Evolutionary conservation across 1,284 basidiomycete genomes (phyloP), one percentile per base, ranked within the genome.

Genomic region (Leccinum olivaceoglutinosum): DNA sequence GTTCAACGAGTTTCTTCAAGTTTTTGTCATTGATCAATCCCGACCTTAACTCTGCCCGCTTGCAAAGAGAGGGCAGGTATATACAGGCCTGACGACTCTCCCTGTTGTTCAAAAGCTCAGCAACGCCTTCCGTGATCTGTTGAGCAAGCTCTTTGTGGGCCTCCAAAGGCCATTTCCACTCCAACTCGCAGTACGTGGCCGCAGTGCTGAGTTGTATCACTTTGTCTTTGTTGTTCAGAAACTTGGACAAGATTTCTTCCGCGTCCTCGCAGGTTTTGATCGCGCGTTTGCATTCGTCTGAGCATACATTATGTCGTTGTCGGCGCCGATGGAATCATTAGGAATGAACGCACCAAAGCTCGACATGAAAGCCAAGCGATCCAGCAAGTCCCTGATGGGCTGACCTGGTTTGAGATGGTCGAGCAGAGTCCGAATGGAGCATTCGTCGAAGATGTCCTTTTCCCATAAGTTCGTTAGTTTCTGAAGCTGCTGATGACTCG

Each of bases 281-380:
- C 1, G 62, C 59, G 0, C 49, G 16, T 38, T 72, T 71, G 41
- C 69, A 65, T 2, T 46, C 53, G 18, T 68, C 69, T 73, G n/a
- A 34, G 12, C 2, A 36, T 4, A 7, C 25, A 18, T 21, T 6
- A 12, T 0, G 18, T 56, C 51, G 5, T 66, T 32, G 61, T 51
- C 5, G 46, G 53, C 8, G 21, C 21, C 4, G 41, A 53, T 6
- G 10, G 4, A 2, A 18, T 16, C 25, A 25, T 3, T 11, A 21
- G 53, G 6, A 16, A 1, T 10, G 16, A 18, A 56, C 71, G 18
- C 34, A 74, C 72, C 60, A 11, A 74, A 76, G 56, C 65, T 67
- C 1, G 73, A 71, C 70, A 76, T 71, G 63, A 76, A 74, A 1
- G 73, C 70, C 12, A 74, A 59, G 29, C 70, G 71, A n/a, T 76